phyloP scores from a whole-genome alignment of 2,329 filamentous ascomycete genomes.

The Exophiala viscosa region DNA sequence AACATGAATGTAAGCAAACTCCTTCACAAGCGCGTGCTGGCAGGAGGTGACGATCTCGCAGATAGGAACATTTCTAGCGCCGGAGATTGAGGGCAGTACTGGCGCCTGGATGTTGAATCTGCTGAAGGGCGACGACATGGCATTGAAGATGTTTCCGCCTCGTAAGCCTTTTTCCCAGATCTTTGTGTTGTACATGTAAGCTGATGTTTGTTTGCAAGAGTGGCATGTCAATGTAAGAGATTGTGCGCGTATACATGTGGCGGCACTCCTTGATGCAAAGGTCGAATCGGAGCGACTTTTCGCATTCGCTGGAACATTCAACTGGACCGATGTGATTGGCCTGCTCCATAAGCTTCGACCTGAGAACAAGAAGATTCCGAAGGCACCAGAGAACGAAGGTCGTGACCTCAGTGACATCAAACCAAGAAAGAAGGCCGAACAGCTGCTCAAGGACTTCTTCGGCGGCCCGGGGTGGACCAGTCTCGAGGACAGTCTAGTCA shows the following conservation, averaged over 20 bases:
- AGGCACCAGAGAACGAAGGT: constrained; percentile 6
- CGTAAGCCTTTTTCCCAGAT: not conserved
- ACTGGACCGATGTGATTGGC: constrained; percentile 41
- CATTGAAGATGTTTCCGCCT: not conserved
- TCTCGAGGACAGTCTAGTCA: constrained; percentile 12
- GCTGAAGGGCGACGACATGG: not conserved
- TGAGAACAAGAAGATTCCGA: constrained; percentile 27
- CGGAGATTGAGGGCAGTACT: constrained; percentile 7
- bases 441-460: constrained; percentile 18
- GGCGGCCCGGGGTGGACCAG: constrained; percentile 12
- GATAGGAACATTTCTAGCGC: constrained; percentile 4
- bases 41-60: not conserved
- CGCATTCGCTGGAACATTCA: constrained; percentile 48
- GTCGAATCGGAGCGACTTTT: constrained; percentile 52
- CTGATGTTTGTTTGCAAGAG: not conserved
- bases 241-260: constrained; percentile 50
- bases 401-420: constrained; percentile 7
- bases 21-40: not conserved
- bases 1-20: constrained; percentile 4
- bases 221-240: constrained; percentile 44
- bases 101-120: constrained; percentile 28
- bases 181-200: not conserved
- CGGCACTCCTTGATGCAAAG: constrained; percentile 46
- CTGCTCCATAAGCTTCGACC: constrained; percentile 41
- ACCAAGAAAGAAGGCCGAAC: constrained; percentile 6